Conservation (phyloP, 495 filamentous ascomycete genomes). For the Ramalina intermedia region DNA sequence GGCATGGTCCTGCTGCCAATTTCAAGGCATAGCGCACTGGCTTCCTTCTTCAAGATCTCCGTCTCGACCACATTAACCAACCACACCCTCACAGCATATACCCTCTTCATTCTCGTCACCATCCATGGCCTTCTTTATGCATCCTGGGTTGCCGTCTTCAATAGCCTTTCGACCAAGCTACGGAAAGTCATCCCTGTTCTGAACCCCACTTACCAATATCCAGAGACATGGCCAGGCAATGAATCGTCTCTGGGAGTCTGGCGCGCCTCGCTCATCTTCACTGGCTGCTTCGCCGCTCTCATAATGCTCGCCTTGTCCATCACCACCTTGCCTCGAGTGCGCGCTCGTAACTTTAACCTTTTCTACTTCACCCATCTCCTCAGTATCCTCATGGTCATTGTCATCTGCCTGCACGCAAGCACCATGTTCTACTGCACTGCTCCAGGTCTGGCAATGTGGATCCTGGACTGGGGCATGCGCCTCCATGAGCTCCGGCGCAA, state of each 20-base stretch:
- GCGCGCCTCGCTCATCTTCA: conserved; percentile 22
- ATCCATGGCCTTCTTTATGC: conserved; percentile 18
- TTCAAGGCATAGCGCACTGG: conserved; percentile 20
- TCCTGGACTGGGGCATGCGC: conserved; percentile 21
- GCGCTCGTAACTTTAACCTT: conserved; percentile 20
- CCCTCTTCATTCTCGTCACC: conserved; percentile 17
- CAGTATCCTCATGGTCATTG: conserved; percentile 16
- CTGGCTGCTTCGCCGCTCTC: conserved; percentile 9
- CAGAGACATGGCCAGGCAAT: conserved; percentile 20
- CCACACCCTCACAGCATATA: conserved; percentile 21
- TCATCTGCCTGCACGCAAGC: conserved; percentile 22
- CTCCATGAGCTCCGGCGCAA: conserved; percentile 16
- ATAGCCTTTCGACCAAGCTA: neutral
- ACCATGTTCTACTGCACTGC: conserved; percentile 24
- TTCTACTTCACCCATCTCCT: conserved; percentile 23
- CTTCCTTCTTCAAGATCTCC: conserved; percentile 21
- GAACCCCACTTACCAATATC: conserved; percentile 21
- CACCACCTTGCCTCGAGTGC: conserved; percentile 17
- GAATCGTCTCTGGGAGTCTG: conserved; percentile 18
- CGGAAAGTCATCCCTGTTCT: conserved; percentile 15
- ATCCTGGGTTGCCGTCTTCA: conserved; percentile 16
- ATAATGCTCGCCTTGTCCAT: conserved; percentile 16
- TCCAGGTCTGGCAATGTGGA: conserved; percentile 21
- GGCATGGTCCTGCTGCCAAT: conserved; percentile 21
- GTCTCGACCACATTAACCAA: conserved; percentile 17